Evolutionary conservation across 2,329 filamentous ascomycete genomes (phyloP).

Genomic region (Colletotrichum sp.): DNA sequence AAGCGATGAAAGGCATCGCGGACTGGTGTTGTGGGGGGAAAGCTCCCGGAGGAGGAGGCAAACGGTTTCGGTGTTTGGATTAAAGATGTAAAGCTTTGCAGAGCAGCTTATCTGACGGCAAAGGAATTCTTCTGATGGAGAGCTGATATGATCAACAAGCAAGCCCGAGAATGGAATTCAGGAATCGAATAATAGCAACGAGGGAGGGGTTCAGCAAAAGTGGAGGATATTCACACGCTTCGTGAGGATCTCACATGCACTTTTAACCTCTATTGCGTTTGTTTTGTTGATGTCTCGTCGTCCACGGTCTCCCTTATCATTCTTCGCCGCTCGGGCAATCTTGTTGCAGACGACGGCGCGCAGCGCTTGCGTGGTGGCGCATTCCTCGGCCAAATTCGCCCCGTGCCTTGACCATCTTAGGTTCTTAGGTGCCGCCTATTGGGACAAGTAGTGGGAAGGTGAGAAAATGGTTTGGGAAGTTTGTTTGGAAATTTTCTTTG

Average conservation of each 20-base stretch:
- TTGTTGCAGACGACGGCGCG: slow-evolving; percentile 20
- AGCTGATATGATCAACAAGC: neutral
- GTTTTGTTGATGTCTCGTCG: slow-evolving; percentile 21
- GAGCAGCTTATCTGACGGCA: neutral
- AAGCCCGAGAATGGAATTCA: neutral
- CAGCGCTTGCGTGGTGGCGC: slow-evolving; percentile 18
- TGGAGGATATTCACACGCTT: neutral
- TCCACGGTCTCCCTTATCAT: slow-evolving; percentile 17
- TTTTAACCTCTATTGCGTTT: slow-evolving; percentile 15
- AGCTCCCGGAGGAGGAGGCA: neutral
- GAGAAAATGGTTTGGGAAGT: neutral
- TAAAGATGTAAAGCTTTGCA: neutral
- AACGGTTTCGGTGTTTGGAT: neutral
- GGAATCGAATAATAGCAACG: neutral
- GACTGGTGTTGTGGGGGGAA: neutral
- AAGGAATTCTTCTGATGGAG: neutral
- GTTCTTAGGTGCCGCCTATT: neutral
- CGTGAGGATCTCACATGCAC: slow-evolving; percentile 12
- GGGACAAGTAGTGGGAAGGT: neutral
- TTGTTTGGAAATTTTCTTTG: slow-evolving; percentile 1
- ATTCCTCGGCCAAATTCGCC: slow-evolving; percentile 18
- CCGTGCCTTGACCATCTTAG: slow-evolving; percentile 16
- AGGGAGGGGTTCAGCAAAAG: neutral
- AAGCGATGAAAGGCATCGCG: slow-evolving; percentile 21
- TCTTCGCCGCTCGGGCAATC: slow-evolving; percentile 21